phyloP scores from a whole-genome alignment of 192 early-diverging fungal genomes.

The Coemansia sp. region DNA sequence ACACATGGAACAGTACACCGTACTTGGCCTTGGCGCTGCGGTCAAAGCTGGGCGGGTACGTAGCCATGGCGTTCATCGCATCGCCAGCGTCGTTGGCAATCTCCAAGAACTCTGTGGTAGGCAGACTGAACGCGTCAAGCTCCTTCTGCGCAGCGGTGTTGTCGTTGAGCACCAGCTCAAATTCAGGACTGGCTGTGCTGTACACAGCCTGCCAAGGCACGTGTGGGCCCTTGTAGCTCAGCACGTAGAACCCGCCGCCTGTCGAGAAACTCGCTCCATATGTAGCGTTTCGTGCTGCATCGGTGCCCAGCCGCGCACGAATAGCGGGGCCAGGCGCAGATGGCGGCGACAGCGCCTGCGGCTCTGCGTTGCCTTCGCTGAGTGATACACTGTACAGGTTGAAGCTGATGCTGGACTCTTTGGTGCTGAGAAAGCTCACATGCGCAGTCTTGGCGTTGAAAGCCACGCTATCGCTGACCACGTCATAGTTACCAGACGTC shows the following conservation, averaged over 20 bases:
- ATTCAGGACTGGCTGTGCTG: slow-evolving; percentile 55
- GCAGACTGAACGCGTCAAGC: slow-evolving; percentile 61
- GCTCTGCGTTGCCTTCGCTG: slow-evolving; percentile 14
- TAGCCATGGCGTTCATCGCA: slow-evolving; percentile 78
- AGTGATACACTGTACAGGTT: slow-evolving; percentile 54
- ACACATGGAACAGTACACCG: slow-evolving; percentile 83
- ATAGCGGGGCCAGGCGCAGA: slow-evolving; percentile 1
- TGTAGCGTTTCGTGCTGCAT: slow-evolving; percentile 33
- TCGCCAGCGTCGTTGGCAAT: slow-evolving; percentile 52
- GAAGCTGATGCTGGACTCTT: slow-evolving; percentile 37
- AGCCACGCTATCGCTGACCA: slow-evolving; percentile 50
- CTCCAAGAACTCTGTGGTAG: slow-evolving; percentile 53
- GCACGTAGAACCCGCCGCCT: slow-evolving; percentile 66
- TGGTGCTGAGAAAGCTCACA: slow-evolving; percentile 54
- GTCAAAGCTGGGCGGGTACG: slow-evolving; percentile 80
- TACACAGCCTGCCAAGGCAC: slow-evolving; percentile 75
- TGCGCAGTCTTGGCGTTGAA: slow-evolving; percentile 38
- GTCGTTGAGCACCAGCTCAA: slow-evolving; percentile 59
- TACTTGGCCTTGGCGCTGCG: slow-evolving; percentile 64
- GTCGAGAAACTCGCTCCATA: slow-evolving; percentile 76
- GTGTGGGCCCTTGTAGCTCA: slow-evolving; percentile 82
- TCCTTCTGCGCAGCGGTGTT: slow-evolving; percentile 56
- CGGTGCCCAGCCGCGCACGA: slow-evolving; percentile 15
- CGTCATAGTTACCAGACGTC: slow-evolving; percentile 73
- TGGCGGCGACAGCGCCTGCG: slow-evolving; percentile 39